Evolutionary conservation across 768 basidiomycete genomes (phyloP), one percentile per base, ranked within the genome.

Genomic region (Astraeus odoratus): DNA sequence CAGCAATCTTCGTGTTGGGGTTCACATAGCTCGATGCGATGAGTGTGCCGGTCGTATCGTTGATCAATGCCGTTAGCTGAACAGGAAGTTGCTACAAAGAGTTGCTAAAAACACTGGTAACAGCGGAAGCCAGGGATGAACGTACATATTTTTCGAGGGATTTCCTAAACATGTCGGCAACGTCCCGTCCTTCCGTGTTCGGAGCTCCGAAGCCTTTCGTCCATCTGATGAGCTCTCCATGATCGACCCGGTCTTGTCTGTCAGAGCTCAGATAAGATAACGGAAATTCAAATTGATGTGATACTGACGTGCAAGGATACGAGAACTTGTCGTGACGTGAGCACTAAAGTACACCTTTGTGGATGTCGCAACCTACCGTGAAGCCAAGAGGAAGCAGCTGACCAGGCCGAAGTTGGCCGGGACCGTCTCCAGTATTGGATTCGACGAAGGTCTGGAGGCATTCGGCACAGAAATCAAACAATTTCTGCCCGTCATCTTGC

Each of bases 401-500:
- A 2, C 78, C 82, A 15, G 72, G 67, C 55, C 72, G 67, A 24
- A 79, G 51, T 41, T 68, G 52, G 30, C 80, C 67, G 3, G 67
- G 65, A 8, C 75, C 79, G 39, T 75, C 57, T 10, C 70, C 72
- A 13, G 81, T 66, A 42, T 89, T 87, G 15, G 83, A 81, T 23
- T 83, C 78, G 52, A 97, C 75, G 65, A 98, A 99, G 6, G 78
- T 81, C 64, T 88, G 86, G 47, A 98, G 67, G 60, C 87, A 96
- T 60, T 95, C 85, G 0, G 91, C 96, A 61, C 95, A 98, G 58
- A 99, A 99, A 67, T 99, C 96, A 54, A 99, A 97, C 42, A 99
- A 69, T 48, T 83, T 84, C 60, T 91, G 84, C 5, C 94, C 96
- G n/a, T 97, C 92, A 6, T 88, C 90, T 48, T 96, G 92, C 66